Evolutionary conservation across 768 basidiomycete species (phyloP).

Genomic region (Sistotremastrum niveocremeum): DNA sequence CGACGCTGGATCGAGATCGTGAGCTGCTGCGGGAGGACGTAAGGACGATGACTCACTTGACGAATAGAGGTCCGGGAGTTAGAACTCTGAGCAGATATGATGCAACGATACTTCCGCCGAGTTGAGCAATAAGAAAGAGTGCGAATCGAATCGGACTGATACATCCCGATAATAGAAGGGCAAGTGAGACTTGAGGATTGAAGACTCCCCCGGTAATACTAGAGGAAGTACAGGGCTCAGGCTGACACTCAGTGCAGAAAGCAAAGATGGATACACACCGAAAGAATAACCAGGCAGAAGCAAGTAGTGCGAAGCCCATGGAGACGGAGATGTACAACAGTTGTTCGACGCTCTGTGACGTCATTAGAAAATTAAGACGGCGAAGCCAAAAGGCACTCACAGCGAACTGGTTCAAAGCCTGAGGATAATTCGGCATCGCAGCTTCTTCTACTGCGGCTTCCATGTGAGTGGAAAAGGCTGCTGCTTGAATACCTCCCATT

Average conservation of each 20-base stretch:
- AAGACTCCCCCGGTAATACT: conserved; percentile 45
- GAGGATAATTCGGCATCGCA: no score
- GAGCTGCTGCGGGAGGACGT: neutral
- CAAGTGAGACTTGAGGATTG: conserved; percentile 49
- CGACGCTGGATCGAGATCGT: conserved; percentile 25
- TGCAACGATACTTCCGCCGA: conserved; percentile 45
- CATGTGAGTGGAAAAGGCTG: conserved; percentile 12
- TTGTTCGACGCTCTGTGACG: no score
- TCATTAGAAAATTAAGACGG: no score
- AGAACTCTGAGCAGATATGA: conserved; percentile 40
- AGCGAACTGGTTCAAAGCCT: no score
- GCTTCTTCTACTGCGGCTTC: no score
- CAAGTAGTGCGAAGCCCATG: conserved; percentile 49
- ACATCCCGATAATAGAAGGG: conserved; percentile 42
- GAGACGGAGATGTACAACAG: conserved; percentile 42
- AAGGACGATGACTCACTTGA: conserved; percentile 29
- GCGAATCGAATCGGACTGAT: conserved; percentile 43
- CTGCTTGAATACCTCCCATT: conserved; percentile 50
- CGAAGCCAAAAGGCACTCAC: no score
- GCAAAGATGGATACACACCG: conserved; percentile 12
- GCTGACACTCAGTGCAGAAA: no score
- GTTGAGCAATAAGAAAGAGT: conserved; percentile 47
- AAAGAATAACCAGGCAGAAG: conserved; percentile 57
- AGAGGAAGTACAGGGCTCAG: no score
- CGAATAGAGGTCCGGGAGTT: conserved; percentile 39